These are phyloP conservation scores for Macrolepiota fuliginosa DNA, from an alignment of 768 basidiomycete species.

Conservation along the genomic window DNA sequence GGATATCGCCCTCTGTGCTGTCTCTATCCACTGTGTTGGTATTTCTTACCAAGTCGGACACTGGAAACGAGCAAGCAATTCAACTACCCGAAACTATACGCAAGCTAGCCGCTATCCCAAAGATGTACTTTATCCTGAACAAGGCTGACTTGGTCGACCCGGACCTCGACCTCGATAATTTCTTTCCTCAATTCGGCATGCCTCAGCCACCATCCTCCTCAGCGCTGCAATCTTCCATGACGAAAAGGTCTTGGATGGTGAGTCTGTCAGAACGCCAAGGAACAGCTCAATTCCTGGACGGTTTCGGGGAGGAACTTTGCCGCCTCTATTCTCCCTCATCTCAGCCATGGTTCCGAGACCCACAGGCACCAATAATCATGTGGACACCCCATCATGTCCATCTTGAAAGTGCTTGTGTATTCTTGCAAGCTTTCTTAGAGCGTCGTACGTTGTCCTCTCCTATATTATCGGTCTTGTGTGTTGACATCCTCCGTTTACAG, in stretches of 20 bases:
- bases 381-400: slow-evolving; percentile 79
- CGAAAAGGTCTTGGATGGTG: slow-evolving; percentile 46
- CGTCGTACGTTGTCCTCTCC: slow-evolving; percentile 13
- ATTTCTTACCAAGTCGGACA: neutral
- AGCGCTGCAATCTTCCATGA: neutral
- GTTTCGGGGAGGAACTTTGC: slow-evolving; percentile 51
- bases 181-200: neutral
- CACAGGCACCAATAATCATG: slow-evolving; percentile 67
- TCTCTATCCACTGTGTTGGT: slow-evolving; percentile 53
- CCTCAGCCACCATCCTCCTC: neutral
- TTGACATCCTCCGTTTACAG: slow-evolving; percentile 28
- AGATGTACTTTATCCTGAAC: slow-evolving; percentile 76
- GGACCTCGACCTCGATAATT: neutral
- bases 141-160: slow-evolving; percentile 59
- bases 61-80: slow-evolving; percentile 4
- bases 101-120: slow-evolving; percentile 41
- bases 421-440: slow-evolving; percentile 64
- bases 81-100: slow-evolving; percentile 43
- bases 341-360: neutral
- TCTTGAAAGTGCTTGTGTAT: slow-evolving; percentile 60
- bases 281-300: slow-evolving; percentile 54
- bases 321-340: slow-evolving; percentile 40
- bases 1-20: slow-evolving; percentile 74
- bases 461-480: neutral
- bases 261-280: slow-evolving; percentile 65